Percentiles rank a stretch among this genome's conserved stretches.
phyloP scores from a whole-genome alignment of 2,329 filamentous ascomycete genomes.

The Magnaporthales sp. region DNA sequence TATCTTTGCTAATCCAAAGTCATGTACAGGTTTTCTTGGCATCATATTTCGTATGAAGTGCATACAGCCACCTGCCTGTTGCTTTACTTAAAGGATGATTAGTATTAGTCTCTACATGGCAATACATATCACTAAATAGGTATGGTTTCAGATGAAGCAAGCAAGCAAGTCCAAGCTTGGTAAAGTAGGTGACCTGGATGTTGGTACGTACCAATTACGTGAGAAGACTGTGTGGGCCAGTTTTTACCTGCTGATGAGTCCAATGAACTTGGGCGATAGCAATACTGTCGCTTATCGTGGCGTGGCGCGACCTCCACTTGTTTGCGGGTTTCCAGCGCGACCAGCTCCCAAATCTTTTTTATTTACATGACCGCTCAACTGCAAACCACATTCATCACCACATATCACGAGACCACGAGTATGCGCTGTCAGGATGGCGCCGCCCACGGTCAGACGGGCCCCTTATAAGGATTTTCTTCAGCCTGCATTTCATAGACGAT shows the following conservation, averaged over 20 bases:
- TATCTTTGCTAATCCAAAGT: too few relatives aligned
- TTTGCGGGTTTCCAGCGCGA: slow-evolving; percentile 5
- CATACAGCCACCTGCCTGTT: too few relatives aligned
- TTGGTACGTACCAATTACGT: too few relatives aligned
- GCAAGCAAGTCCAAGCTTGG: not conserved
- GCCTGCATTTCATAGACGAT: slow-evolving; percentile 77
- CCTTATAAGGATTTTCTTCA: slow-evolving; percentile 86
- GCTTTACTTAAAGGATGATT: too few relatives aligned
- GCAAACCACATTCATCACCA: not conserved
- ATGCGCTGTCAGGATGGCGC: slow-evolving; percentile 43
- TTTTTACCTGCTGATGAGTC: not conserved
- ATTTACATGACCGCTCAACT: not conserved
- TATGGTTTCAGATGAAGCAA: too few relatives aligned
- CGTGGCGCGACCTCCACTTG: not conserved
- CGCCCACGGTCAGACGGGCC: slow-evolving; percentile 43
- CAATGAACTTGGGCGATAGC: not conserved
- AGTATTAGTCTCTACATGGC: too few relatives aligned
- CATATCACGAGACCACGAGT: slow-evolving; percentile 7
- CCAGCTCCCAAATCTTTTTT: slow-evolving; percentile 3
- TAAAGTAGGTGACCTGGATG: too few relatives aligned
- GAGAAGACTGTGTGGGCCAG: not conserved
- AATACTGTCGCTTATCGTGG: not conserved
- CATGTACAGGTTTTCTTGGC: too few relatives aligned
- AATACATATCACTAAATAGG: too few relatives aligned
- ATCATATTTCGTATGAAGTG: too few relatives aligned